Percentiles rank a stretch among this genome's conserved stretches.
phyloP scores from a whole-genome alignment of 208 protist species.

The Sergeia podlipaevii region DNA sequence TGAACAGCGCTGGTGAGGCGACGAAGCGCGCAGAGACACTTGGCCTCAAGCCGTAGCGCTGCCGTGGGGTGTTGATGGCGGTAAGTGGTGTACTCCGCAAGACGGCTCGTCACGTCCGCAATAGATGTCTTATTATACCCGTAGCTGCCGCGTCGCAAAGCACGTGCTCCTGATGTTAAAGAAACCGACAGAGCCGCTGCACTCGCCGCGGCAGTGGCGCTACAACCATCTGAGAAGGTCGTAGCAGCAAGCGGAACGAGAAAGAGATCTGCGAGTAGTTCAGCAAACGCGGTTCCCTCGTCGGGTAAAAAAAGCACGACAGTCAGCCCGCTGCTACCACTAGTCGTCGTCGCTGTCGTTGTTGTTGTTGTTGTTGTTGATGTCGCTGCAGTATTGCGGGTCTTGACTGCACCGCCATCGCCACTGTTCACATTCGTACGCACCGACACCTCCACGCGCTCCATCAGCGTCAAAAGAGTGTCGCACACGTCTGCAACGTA shows the following conservation, averaged over 20 bases:
- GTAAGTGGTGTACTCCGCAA: conserved; percentile 21
- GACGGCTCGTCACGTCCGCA: conserved; percentile 14
- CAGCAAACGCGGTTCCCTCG: conserved; percentile 18
- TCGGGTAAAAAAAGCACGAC: too few relatives aligned
- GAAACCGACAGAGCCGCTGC: too few relatives aligned
- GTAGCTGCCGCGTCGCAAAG: conserved; percentile 5
- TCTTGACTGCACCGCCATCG: neutral
- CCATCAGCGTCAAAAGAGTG: conserved; percentile 37
- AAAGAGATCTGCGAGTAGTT: conserved; percentile 12
- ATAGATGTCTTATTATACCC: neutral
- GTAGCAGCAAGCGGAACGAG: conserved; percentile 14
- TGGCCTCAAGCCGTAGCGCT: conserved; percentile 46
- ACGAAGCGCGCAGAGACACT: conserved; percentile 39
- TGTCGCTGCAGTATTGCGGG: neutral
- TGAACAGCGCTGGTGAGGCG: conserved; percentile 24
- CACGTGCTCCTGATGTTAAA: neutral
- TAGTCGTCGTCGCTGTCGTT: conserved; percentile 9
- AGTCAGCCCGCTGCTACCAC: too few relatives aligned
- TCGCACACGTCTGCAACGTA: conserved; percentile 33
- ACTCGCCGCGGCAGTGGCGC: too few relatives aligned
- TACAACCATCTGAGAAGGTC: conserved; percentile 4
- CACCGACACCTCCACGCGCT: conserved; percentile 17
- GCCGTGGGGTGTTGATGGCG: conserved; percentile 42
- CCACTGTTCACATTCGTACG: neutral
- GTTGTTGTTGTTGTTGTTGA: neutral